These are phyloP conservation scores for Blastobotrys buckinghamii DNA, from an alignment of 1,139 yeast species.

Conservation along the genomic window DNA sequence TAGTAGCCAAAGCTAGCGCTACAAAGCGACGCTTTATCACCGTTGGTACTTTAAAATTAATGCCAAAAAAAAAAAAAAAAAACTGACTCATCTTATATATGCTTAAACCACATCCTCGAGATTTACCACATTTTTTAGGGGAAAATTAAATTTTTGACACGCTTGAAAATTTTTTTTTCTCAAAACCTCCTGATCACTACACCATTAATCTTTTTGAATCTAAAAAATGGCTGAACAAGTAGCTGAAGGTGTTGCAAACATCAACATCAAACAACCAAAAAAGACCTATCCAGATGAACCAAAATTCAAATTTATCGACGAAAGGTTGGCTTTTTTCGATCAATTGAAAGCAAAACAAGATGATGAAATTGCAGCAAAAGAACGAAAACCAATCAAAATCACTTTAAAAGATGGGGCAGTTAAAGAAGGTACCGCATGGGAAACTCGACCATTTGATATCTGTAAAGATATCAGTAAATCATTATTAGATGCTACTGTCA, in stretches of 20 bases:
- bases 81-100: background rate
- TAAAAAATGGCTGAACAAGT: constrained; percentile 39
- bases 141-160: background rate
- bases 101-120: background rate
- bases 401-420: constrained; percentile 79
- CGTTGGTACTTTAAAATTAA: too few species aligned
- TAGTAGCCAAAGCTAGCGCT: too few species aligned
- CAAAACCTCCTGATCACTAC: constrained; percentile 4
- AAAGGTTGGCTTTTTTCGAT: constrained; percentile 74
- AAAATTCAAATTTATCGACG: constrained; percentile 74
- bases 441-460: constrained; percentile 83
- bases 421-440: constrained; percentile 70
- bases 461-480: constrained; percentile 84
- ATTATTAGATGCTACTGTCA: constrained; percentile 80
- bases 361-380: constrained; percentile 58
- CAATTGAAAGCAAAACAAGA: constrained; percentile 74
- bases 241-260: constrained; percentile 40
- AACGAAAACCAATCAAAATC: constrained; percentile 60
- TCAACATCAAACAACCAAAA: constrained; percentile 32
- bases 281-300: constrained; percentile 42
- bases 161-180: background rate
- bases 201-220: background rate
- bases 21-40: too few species aligned
- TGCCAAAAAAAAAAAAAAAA: background rate
- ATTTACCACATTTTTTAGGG: too few species aligned